These are phyloP conservation scores for Cyclaneusma minus DNA, from an alignment of 2,329 filamentous ascomycete genomes.

Conservation along the genomic window DNA sequence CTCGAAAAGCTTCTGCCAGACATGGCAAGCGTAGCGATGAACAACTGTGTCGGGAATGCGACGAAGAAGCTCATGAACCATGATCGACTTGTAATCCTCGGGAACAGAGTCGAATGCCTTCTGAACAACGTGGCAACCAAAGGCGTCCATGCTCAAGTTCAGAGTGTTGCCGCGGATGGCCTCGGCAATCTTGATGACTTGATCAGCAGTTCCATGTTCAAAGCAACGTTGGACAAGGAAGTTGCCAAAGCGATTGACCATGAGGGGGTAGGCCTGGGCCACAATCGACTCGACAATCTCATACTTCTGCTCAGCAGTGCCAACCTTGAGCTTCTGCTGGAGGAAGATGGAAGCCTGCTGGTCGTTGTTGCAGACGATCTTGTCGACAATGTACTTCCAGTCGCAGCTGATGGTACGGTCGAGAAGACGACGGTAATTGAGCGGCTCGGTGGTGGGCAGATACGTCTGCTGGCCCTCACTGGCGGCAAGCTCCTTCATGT, in stretches of 20 bases:
- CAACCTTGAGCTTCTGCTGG: constrained; percentile 96
- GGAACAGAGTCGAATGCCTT: constrained; percentile 97
- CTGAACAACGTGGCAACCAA: constrained; percentile 95
- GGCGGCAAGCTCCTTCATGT: constrained; percentile 25
- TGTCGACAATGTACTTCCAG: constrained; percentile 99
- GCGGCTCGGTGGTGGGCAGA: constrained; percentile 71
- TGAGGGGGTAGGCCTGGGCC: constrained; percentile 81
- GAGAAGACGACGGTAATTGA: constrained; percentile 89
- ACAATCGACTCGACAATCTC: constrained; percentile 96
- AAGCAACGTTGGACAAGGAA: constrained; percentile 98
- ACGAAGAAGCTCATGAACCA: constrained; percentile 94
- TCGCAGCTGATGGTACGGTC: constrained; percentile 96
- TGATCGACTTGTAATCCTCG: constrained; percentile 93
- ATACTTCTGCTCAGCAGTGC: constrained; percentile 87
- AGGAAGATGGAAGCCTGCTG: constrained; percentile 98
- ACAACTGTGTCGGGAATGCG: constrained; percentile 96
- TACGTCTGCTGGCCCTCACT: constrained; percentile 60
- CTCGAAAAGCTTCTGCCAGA: constrained; percentile 99
- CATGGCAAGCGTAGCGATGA: constrained; percentile 95
- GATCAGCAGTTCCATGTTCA: constrained; percentile 89
- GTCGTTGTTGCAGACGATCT: constrained; percentile 98
- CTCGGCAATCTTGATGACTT: constrained; percentile 87
- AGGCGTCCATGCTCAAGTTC: constrained; percentile 93
- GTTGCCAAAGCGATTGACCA: constrained; percentile 98
- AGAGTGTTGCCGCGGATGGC: constrained; percentile 89